Conservation (phyloP, 2,329 filamentous ascomycete genomes). For the Talaromyces albobiverticillius region DNA sequence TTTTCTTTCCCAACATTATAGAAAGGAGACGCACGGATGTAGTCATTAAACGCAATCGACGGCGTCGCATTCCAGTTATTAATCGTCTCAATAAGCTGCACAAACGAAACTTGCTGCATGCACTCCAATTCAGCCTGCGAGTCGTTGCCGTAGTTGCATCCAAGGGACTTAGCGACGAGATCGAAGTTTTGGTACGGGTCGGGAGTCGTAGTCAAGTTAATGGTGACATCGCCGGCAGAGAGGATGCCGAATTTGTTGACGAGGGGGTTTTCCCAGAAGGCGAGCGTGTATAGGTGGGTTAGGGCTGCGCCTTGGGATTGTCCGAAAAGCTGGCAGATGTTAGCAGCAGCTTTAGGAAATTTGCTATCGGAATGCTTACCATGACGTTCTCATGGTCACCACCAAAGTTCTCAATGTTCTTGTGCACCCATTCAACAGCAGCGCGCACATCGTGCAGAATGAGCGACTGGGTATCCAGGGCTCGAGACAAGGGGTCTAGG, state of each 20-base stretch:
- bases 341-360: too few species aligned
- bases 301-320: constrained; percentile 25
- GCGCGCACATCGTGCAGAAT: constrained; percentile 20
- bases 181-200: constrained; percentile 25
- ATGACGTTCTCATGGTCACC: constrained; percentile 31
- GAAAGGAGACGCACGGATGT: neutral
- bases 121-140: constrained; percentile 25
- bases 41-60: constrained; percentile 20
- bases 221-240: constrained; percentile 2
- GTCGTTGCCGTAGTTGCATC: constrained; percentile 23
- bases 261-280: constrained; percentile 25
- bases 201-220: constrained; percentile 13
- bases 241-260: constrained; percentile 18
- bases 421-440: constrained; percentile 29
- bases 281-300: constrained; percentile 24
- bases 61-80: constrained; percentile 22
- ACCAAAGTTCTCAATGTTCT: constrained; percentile 34
- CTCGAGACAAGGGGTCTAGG: constrained; percentile 17
- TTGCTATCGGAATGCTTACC: constrained; percentile 15
- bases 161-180: constrained; percentile 27
- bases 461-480: neutral
- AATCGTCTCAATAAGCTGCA: constrained; percentile 26
- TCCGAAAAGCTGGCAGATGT: constrained; percentile 20
- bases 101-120: constrained; percentile 26
- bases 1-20: too few species aligned